phyloP scores from a whole-genome alignment of 352 stramenopile genomes.

The Globisporangium takayamanum region DNA sequence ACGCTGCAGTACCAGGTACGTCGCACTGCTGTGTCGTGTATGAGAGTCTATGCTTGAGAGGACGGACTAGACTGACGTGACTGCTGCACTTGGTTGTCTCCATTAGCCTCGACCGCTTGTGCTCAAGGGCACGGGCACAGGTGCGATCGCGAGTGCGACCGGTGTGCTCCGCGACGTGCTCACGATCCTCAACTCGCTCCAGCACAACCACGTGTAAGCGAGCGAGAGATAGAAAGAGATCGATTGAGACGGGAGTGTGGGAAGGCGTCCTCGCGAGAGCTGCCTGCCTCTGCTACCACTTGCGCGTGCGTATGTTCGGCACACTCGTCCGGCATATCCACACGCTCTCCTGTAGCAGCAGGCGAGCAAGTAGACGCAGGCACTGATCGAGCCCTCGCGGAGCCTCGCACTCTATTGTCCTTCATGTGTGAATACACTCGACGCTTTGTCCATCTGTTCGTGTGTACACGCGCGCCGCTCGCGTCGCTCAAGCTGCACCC shows the following conservation, averaged over 20 bases:
- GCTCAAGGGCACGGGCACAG: constrained; percentile 62
- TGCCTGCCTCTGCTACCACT: not conserved
- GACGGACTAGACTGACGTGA: not conserved
- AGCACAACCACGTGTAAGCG: constrained; percentile 31
- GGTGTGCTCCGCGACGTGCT: constrained; percentile 71
- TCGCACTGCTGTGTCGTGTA: not conserved
- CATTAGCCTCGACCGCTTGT: constrained; percentile 47
- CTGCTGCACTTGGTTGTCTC: not conserved
- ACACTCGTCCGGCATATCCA: not conserved
- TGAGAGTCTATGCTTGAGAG: not conserved
- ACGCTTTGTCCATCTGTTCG: no score
- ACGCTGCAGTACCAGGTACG: constrained; percentile 59
- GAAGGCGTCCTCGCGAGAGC: no score
- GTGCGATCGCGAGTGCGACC: constrained; percentile 52
- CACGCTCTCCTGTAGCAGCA: not conserved
- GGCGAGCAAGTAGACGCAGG: not conserved
- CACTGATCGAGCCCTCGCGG: no score
- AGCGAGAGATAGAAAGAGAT: not conserved
- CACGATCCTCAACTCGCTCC: constrained; percentile 64
- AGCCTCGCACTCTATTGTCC: no score
- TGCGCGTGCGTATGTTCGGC: not conserved
- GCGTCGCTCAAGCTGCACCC: no score
- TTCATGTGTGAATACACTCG: no score
- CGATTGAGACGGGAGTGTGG: not conserved
- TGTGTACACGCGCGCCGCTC: no score